Percentiles rank a stretch among this genome's conserved stretches.
phyloP scores from a whole-genome alignment of 371 early-diverging fungal species.

The Apophysomyces ossiformis region DNA sequence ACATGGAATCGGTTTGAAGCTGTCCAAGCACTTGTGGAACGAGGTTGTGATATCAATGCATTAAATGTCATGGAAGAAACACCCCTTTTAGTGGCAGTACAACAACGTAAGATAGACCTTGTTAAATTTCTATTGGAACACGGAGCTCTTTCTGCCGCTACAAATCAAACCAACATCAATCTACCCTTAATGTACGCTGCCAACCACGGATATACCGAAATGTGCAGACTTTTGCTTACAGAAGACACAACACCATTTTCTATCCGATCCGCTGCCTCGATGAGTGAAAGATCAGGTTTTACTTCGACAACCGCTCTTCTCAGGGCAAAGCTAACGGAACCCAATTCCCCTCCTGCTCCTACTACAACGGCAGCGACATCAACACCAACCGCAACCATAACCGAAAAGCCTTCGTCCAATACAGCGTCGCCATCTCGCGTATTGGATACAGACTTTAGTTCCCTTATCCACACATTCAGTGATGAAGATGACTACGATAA shows the following conservation, averaged over 20 bases:
- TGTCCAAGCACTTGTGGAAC: constrained; percentile 36
- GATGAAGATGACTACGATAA: constrained; percentile 36
- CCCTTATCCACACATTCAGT: constrained; percentile 41
- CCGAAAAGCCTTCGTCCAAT: constrained; percentile 1
- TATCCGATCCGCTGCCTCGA: constrained; percentile 34
- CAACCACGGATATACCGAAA: constrained; percentile 54
- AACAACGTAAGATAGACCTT: constrained; percentile 54
- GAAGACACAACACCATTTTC: constrained; percentile 34
- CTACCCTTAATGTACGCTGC: constrained; percentile 53
- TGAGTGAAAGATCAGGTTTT: constrained; percentile 34
- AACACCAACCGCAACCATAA: constrained; percentile 1
- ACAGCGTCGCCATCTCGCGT: constrained; percentile 6
- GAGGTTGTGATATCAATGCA: constrained; percentile 36
- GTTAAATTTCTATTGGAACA: constrained; percentile 40
- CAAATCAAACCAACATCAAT: constrained; percentile 21
- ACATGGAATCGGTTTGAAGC: constrained; percentile 52
- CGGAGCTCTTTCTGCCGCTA: constrained; percentile 43
- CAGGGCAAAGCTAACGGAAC: constrained; percentile 14
- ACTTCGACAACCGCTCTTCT: constrained; percentile 27
- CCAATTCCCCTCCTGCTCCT: background rate
- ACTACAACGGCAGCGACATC: background rate
- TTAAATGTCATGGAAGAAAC: constrained; percentile 50
- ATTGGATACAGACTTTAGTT: constrained; percentile 30
- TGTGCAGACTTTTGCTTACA: constrained; percentile 42
- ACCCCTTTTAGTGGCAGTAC: constrained; percentile 49